Percentiles rank a stretch among this genome's conserved stretches.
Conservation (phyloP, 495 filamentous ascomycete genomes). For the Penicillium riverlandense region DNA sequence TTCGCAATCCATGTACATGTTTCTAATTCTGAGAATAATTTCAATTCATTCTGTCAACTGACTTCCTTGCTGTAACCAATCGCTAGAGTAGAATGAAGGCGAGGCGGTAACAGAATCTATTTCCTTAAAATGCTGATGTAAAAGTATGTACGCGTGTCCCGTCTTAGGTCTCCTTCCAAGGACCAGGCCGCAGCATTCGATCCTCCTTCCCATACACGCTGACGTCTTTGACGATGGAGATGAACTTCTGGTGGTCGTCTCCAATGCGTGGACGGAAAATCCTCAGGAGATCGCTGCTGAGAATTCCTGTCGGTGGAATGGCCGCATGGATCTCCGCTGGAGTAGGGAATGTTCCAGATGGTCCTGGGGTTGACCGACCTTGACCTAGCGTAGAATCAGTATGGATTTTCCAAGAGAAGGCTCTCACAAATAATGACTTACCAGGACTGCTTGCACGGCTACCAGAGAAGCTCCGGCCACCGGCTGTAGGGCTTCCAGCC, state of each 20-base stretch:
- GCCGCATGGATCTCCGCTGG: conserved; percentile 64
- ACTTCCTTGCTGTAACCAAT: neutral
- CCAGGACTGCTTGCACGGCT: conserved; percentile 36
- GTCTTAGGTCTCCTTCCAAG: conserved; percentile 23
- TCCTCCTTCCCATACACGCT: conserved; percentile 41
- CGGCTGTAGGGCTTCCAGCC: conserved; percentile 42
- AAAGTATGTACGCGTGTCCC: neutral
- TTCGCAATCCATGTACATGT: conserved; percentile 2
- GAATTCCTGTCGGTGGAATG: conserved; percentile 61
- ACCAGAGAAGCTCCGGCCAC: conserved; percentile 18
- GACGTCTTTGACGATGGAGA: conserved; percentile 41
- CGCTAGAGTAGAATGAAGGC: too few species aligned
- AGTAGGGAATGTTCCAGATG: conserved; percentile 42
- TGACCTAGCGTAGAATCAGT: conserved; percentile 12
- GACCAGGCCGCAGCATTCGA: conserved; percentile 32
- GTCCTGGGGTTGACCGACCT: conserved; percentile 27
- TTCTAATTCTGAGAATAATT: neutral
- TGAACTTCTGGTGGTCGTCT: conserved; percentile 36
- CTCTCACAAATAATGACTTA: conserved; percentile 7
- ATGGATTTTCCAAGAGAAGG: neutral
- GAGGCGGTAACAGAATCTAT: too few species aligned
- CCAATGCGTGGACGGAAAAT: conserved; percentile 56
- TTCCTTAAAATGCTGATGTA: too few species aligned
- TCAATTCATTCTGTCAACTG: neutral
- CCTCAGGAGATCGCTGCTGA: conserved; percentile 52